Conservation (phyloP, 352 stramenopile species). For the Pythium insidiosum region DNA sequence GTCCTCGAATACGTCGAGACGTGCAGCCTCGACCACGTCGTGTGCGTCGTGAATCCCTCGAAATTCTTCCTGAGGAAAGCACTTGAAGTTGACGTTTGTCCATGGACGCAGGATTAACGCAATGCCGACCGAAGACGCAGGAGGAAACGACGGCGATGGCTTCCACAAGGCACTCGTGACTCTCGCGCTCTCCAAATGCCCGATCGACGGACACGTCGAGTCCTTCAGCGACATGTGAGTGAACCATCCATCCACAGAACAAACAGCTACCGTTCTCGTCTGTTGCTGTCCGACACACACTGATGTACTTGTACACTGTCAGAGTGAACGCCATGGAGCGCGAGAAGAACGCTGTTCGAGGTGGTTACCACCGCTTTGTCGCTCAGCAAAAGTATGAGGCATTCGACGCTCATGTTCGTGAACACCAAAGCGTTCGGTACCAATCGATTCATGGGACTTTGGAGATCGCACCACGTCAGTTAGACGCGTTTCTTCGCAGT, state of each 20-base stretch:
- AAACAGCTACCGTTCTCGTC: no score
- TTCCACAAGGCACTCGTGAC: conserved; percentile 5
- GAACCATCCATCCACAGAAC: no score
- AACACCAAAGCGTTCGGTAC: no score
- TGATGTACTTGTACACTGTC: conserved; percentile 2
- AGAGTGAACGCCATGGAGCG: conserved; percentile 50
- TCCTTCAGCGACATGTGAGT: not conserved
- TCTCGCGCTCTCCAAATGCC: conserved; percentile 5
- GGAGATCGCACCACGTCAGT: conserved; percentile 43
- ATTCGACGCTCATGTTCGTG: conserved; percentile 36
- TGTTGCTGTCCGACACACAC: no score
- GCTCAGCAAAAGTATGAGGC: conserved; percentile 45
- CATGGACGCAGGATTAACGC: no score
- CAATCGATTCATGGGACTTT: no score
- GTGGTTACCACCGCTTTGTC: conserved; percentile 40
- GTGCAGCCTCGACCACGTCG: conserved; percentile 54
- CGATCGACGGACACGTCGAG: conserved; percentile 7
- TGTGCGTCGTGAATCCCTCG: no score
- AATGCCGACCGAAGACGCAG: no score
- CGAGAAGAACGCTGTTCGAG: conserved; percentile 60
- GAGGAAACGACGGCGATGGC: not conserved
- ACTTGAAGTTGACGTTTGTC: no score
- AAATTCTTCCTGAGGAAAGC: no score
- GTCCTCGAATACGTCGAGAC: conserved; percentile 66
- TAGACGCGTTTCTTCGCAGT: no score